These are phyloP conservation scores for Tagetes patula DNA, from an alignment of 129 eudicot species.

Conservation along the genomic window DNA sequence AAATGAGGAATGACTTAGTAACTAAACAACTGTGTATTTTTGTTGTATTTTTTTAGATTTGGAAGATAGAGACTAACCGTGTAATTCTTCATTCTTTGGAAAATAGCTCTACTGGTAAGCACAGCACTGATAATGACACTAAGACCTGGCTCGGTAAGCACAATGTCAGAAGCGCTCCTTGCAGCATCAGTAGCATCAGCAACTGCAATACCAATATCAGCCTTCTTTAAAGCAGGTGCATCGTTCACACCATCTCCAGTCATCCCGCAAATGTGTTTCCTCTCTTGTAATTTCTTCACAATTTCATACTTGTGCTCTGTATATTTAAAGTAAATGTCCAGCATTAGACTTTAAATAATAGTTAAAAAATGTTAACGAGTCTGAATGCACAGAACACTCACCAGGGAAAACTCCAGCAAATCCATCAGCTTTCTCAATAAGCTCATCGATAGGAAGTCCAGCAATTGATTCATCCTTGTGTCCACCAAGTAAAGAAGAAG, in stretches of 20 bases:
- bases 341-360: background rate
- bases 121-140: constrained; percentile 71
- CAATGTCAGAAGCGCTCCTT: constrained; percentile 76
- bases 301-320: constrained; percentile 81
- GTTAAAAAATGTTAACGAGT: background rate
- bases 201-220: constrained; percentile 79
- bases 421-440: constrained; percentile 76
- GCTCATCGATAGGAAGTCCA: constrained; percentile 56
- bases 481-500: constrained; percentile 62
- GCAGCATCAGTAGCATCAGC: constrained; percentile 91
- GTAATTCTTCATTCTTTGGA: constrained; percentile 72
- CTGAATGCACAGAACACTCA: constrained; percentile 12
- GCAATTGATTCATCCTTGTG: constrained; percentile 63
- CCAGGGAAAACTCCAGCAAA: constrained; percentile 78
- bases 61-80: constrained; percentile 38
- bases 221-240: constrained; percentile 81
- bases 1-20: background rate
- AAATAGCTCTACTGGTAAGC: constrained; percentile 63
- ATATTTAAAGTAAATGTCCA: background rate
- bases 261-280: constrained; percentile 80
- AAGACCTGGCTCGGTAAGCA: constrained; percentile 65
- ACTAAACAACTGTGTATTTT: background rate
- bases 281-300: constrained; percentile 72
- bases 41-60: background rate
- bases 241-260: constrained; percentile 87